These are phyloP conservation scores for Trichomonas vaginalis DNA, from an alignment of 208 protist species.

Conservation along the genomic window DNA sequence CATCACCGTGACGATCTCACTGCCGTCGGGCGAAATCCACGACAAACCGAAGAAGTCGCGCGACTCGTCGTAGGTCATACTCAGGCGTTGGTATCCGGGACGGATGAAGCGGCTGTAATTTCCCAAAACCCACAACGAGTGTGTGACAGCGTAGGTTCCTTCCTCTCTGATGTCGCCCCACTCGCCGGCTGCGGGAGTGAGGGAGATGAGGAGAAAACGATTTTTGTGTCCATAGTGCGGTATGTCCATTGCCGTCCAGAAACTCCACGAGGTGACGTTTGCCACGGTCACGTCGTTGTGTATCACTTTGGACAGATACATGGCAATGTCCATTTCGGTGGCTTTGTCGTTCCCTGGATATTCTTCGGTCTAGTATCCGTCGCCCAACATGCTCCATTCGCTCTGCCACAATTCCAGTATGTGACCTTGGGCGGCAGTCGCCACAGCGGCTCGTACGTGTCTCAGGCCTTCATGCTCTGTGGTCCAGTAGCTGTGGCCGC, in stretches of 20 bases:
- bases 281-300: background rate
- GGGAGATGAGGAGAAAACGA: too few species aligned
- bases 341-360: background rate
- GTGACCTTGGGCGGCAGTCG: background rate
- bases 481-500: background rate
- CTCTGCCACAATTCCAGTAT: background rate
- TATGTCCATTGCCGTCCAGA: background rate
- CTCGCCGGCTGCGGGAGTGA: background rate
- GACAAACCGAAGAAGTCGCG: too few species aligned
- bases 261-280: background rate
- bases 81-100: background rate
- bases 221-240: background rate
- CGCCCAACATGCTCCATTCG: background rate
- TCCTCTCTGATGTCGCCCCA: background rate
- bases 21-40: too few species aligned
- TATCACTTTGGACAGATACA: background rate
- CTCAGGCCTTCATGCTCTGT: background rate
- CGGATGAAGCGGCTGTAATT: background rate
- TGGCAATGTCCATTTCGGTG: background rate
- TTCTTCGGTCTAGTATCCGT: background rate
- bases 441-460: background rate
- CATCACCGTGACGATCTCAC: too few species aligned
- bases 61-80: too few species aligned
- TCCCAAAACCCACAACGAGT: background rate
- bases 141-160: background rate